Evolutionary conservation across 768 basidiomycete genomes (phyloP).

Genomic region (Cystobasidium tubakii): DNA sequence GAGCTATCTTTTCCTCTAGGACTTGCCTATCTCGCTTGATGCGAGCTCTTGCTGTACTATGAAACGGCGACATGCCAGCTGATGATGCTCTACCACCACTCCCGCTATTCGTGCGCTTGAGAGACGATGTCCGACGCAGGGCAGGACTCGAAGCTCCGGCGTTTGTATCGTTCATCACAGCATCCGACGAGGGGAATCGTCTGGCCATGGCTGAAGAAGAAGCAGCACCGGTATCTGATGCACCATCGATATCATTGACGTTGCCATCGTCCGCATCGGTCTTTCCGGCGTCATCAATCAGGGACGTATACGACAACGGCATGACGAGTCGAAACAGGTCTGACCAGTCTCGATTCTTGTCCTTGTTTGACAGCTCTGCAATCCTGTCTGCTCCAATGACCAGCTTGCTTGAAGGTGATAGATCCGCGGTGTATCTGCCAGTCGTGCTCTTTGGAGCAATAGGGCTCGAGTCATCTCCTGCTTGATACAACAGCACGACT

Average conservation of each 20-base stretch:
- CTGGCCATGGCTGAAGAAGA: neutral
- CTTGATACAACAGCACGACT: neutral
- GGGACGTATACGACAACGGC: neutral
- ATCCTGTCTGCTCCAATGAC: neutral
- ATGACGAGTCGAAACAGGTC: neutral
- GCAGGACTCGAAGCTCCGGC: neutral
- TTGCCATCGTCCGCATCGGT: neutral
- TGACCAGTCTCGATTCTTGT: neutral
- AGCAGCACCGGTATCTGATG: neutral
- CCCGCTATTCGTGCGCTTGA: neutral
- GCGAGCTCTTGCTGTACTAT: conserved; percentile 7
- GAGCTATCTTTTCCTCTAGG: neutral
- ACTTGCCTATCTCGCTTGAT: conserved; percentile 18
- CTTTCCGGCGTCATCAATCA: neutral
- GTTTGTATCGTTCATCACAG: neutral
- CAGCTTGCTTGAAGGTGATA: neutral
- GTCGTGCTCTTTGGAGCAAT: neutral
- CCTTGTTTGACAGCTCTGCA: neutral
- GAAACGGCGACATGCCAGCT: neutral
- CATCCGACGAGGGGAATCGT: neutral
- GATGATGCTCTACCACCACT: neutral
- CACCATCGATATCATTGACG: neutral
- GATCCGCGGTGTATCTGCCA: neutral
- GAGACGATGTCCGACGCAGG: conserved; percentile 2
- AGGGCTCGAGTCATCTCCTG: neutral